These are phyloP conservation scores for Fragaria nilgerrensis DNA, from an alignment of 306 rosid species.

Conservation along the genomic window DNA sequence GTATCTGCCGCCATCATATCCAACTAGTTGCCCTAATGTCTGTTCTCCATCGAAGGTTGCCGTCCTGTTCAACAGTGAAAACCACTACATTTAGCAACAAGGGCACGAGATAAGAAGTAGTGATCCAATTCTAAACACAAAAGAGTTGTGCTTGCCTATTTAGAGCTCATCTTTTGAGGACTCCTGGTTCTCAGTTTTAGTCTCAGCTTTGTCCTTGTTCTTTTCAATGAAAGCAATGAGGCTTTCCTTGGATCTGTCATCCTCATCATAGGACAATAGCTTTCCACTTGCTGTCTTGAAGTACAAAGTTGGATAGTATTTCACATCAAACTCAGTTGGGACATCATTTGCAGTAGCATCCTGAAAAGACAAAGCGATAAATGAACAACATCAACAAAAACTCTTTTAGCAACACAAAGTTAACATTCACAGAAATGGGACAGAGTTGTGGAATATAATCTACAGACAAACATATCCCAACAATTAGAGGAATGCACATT, in stretches of 20 bases:
- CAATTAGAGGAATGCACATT: not conserved
- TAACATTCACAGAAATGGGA: not conserved
- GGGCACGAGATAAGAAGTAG: not conserved
- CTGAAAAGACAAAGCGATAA: constrained; percentile 34
- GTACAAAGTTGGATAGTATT: constrained; percentile 85
- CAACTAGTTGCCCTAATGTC: constrained; percentile 8
- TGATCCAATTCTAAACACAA: not conserved
- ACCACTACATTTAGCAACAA: not conserved
- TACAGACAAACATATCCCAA: not conserved
- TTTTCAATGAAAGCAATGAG: constrained; percentile 68
- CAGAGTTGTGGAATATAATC: not conserved
- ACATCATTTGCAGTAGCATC: constrained; percentile 90
- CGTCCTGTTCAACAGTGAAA: not conserved
- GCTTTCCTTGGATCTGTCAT: constrained; percentile 66
- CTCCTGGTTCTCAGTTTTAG: constrained; percentile 35
- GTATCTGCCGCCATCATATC: not conserved
- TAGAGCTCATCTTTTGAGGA: constrained; percentile 77
- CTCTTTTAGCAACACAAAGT: not conserved
- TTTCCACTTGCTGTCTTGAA: constrained; percentile 76
- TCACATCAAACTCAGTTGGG: constrained; percentile 59
- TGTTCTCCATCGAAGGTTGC: not conserved
- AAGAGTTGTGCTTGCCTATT: constrained; percentile 32
- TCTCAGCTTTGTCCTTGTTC: constrained; percentile 51
- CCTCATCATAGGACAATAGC: constrained; percentile 46
- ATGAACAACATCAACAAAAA: not conserved